Percentiles rank a stretch among this genome's conserved stretches.
These are phyloP conservation scores for Incumbomyces delicatus DNA, from an alignment of 2,329 filamentous ascomycete genomes.

Conservation along the genomic window DNA sequence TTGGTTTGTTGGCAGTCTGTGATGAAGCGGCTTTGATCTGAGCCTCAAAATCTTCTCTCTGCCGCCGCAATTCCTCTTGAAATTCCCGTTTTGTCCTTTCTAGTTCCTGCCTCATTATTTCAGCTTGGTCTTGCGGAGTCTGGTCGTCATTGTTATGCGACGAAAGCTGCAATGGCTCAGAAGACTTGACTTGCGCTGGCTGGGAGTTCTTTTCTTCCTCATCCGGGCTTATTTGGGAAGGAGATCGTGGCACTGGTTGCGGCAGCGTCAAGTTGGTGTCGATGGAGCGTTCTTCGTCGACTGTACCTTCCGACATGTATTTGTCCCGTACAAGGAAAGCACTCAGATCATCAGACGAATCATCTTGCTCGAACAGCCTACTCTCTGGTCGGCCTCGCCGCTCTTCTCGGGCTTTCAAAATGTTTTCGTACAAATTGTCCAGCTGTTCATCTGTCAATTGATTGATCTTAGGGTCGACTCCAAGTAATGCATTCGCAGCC, in stretches of 20 bases:
- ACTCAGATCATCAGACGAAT: conserved; percentile 79
- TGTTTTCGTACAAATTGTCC: conserved; percentile 85
- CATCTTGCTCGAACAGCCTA: conserved; percentile 50
- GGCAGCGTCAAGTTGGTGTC: conserved; percentile 92
- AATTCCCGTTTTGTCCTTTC: conserved; percentile 74
- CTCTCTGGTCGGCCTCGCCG: conserved; percentile 58
- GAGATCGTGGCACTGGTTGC: conserved; percentile 25
- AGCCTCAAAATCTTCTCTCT: conserved; percentile 74
- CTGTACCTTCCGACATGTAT: conserved; percentile 85
- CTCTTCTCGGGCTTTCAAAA: conserved; percentile 78
- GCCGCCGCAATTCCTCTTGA: conserved; percentile 71
- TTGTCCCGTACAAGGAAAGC: conserved; percentile 88
- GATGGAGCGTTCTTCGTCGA: conserved; percentile 82
- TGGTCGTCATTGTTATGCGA: conserved; percentile 62
- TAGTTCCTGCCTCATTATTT: conserved; percentile 72
- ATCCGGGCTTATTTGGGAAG: neutral
- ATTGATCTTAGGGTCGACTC: conserved; percentile 82
- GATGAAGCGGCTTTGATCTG: conserved; percentile 66
- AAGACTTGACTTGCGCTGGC: conserved; percentile 63
- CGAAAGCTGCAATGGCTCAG: conserved; percentile 50
- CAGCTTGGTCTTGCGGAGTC: conserved; percentile 66
- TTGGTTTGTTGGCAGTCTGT: conserved; percentile 22
- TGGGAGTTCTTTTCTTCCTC: conserved; percentile 33
- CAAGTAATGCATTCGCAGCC: conserved; percentile 82
- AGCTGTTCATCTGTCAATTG: conserved; percentile 88